phyloP scores from a whole-genome alignment of 2,329 filamentous ascomycete species.

The Fusarium albidum region DNA sequence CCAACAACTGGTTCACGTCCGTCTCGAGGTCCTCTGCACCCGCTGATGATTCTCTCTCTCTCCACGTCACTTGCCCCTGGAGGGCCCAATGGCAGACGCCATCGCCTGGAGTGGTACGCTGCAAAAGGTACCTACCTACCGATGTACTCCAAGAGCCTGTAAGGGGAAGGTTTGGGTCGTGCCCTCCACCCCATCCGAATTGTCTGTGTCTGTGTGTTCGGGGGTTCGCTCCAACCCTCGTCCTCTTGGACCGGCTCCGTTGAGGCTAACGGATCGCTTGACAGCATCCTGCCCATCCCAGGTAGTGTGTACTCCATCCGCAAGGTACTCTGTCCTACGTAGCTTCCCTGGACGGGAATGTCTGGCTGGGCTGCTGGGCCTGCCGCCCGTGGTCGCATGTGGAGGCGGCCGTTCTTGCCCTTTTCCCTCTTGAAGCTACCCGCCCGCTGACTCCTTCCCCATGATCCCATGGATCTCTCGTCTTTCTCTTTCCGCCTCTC shows the following conservation, averaged over 20 bases:
- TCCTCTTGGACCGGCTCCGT: background rate
- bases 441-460: constrained; percentile 33
- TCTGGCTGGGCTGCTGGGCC: constrained; percentile 25
- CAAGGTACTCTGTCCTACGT: too few species aligned
- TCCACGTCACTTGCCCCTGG: constrained; percentile 30
- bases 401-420: constrained; percentile 34
- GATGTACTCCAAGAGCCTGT: too few species aligned
- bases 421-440: constrained; percentile 37
- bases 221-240: constrained; percentile 29
- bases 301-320: too few species aligned
- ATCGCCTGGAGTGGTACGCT: too few species aligned
- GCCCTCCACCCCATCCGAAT: background rate
- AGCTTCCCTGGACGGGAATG: too few species aligned
- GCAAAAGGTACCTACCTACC: too few species aligned
- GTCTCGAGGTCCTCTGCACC: constrained; percentile 4
- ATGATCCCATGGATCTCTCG: constrained; percentile 33
- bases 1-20: constrained; percentile 39
- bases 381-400: constrained; percentile 35
- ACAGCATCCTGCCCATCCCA: constrained; percentile 14
- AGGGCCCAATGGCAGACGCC: constrained; percentile 6
- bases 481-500: constrained; percentile 33
- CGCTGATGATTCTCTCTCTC: constrained; percentile 22
- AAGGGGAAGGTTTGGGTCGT: constrained; percentile 23
- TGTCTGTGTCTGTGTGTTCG: constrained; percentile 20
- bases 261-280: constrained; percentile 5